These are phyloP conservation scores for Davidsoniella virescens DNA, from an alignment of 2,329 filamentous ascomycete genomes.

Conservation along the genomic window DNA sequence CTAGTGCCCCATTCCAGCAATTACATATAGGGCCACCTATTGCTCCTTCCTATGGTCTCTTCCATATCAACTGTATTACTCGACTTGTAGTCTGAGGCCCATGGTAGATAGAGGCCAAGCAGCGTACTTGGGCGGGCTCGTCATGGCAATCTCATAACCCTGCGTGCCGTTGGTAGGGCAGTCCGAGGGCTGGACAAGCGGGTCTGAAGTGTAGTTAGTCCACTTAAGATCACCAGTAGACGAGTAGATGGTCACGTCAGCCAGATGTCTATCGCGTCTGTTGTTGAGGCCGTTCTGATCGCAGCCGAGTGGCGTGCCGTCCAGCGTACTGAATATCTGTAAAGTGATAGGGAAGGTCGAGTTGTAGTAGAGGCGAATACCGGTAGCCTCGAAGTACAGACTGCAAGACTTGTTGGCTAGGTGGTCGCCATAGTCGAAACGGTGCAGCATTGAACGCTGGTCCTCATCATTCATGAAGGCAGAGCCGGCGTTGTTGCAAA, in stretches of 20 bases:
- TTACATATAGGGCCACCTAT: too few relatives aligned
- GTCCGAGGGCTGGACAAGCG: background rate
- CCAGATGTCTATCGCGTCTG: constrained; percentile 17
- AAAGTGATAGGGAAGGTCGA: constrained; percentile 17
- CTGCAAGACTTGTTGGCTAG: constrained; percentile 17
- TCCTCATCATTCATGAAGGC: constrained; percentile 15
- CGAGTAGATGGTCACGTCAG: constrained; percentile 9
- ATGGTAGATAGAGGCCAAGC: constrained; percentile 2
- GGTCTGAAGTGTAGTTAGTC: constrained; percentile 10
- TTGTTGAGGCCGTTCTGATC: constrained; percentile 16
- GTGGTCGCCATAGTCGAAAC: constrained; percentile 17
- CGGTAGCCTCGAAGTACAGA: constrained; percentile 14
- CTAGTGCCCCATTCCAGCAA: too few relatives aligned
- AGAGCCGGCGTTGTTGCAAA: constrained; percentile 4
- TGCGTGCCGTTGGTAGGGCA: constrained; percentile 4
- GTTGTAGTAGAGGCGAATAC: constrained; percentile 16
- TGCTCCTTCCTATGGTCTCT: too few relatives aligned
- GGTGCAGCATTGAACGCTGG: constrained; percentile 19
- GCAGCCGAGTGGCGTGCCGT: constrained; percentile 15
- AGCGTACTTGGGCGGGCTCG: constrained; percentile 6
- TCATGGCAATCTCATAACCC: constrained; percentile 11
- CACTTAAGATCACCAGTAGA: constrained; percentile 5
- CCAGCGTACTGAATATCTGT: constrained; percentile 17
- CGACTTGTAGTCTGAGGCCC: constrained; percentile 2
- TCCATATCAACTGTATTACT: too few relatives aligned